Conservation (phyloP, 2,329 filamentous ascomycete species). For the Monilinia fructigena region DNA sequence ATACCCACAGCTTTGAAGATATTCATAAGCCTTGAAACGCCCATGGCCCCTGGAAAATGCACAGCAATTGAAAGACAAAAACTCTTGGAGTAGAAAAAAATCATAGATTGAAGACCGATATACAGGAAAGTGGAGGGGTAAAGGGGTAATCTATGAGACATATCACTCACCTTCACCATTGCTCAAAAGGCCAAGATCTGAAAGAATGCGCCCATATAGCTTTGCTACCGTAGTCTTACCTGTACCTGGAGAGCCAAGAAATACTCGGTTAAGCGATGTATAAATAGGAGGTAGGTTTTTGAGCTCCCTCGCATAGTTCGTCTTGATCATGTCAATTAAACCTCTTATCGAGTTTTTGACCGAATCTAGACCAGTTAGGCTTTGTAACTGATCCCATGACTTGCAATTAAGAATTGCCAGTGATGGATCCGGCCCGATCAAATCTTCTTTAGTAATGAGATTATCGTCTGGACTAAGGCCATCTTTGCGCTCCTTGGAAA, state of each 20-base stretch:
- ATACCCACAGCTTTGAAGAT: no score
- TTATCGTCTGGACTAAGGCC: constrained; percentile 53
- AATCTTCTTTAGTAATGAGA: constrained; percentile 61
- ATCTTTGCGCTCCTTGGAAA: constrained; percentile 48
- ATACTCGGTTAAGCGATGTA: constrained; percentile 65
- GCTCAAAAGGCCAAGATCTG: constrained; percentile 63
- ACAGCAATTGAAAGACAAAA: no score
- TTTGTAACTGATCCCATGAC: constrained; percentile 58
- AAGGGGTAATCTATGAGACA: neutral
- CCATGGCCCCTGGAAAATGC: no score
- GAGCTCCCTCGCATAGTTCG: constrained; percentile 69
- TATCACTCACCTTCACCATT: constrained; percentile 60
- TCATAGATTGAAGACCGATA: no score
- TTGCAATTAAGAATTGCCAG: constrained; percentile 50
- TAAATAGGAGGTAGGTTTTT: constrained; percentile 54
- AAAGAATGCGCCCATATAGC: constrained; percentile 67
- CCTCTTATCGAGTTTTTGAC: constrained; percentile 62
- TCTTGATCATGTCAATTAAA: constrained; percentile 59
- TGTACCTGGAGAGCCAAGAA: constrained; percentile 70
- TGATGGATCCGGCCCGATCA: constrained; percentile 68
- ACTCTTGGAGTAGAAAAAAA: no score
- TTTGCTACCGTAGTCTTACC: constrained; percentile 76
- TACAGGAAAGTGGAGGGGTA: no score
- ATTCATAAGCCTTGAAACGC: no score
- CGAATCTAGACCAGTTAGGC: constrained; percentile 55